These are phyloP conservation scores for Metrosideros polymorpha DNA, from an alignment of 441 rosid species.

Conservation along the genomic window DNA sequence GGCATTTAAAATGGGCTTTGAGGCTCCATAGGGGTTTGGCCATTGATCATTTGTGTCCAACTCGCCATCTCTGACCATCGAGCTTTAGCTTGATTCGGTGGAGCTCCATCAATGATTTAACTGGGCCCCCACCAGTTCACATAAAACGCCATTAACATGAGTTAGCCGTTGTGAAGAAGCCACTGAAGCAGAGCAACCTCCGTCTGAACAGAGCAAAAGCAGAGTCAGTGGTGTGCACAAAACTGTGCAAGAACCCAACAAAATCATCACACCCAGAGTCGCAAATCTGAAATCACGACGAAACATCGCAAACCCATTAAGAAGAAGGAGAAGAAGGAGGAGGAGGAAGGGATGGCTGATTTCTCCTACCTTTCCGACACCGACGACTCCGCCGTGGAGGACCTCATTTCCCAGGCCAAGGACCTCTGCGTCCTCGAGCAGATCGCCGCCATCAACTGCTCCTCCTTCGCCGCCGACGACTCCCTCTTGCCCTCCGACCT, in stretches of 20 bases:
- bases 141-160: slow-evolving; percentile 18
- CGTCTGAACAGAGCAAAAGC: background rate
- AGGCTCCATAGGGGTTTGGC: no score
- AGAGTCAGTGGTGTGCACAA: background rate
- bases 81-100: background rate
- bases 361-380: slow-evolving; percentile 53
- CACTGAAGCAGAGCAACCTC: background rate
- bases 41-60: background rate
- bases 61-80: background rate
- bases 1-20: no score
- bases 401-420: slow-evolving; percentile 53
- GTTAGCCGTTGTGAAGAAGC: slow-evolving; percentile 33
- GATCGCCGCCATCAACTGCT: slow-evolving; percentile 63
- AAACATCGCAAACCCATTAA: background rate
- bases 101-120: background rate
- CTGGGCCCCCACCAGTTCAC: background rate
- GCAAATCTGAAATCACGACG: background rate
- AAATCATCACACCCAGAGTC: rapidly evolving
- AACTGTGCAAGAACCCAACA: background rate
- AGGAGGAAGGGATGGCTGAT: slow-evolving; percentile 34
- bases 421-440: slow-evolving; percentile 72
- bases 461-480: slow-evolving; percentile 27
- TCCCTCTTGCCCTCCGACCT: slow-evolving; percentile 57
- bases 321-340: background rate
- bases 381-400: slow-evolving; percentile 74